Evolutionary conservation across 352 stramenopile genomes (phyloP).

Genomic region (Phytophthora vignae): DNA sequence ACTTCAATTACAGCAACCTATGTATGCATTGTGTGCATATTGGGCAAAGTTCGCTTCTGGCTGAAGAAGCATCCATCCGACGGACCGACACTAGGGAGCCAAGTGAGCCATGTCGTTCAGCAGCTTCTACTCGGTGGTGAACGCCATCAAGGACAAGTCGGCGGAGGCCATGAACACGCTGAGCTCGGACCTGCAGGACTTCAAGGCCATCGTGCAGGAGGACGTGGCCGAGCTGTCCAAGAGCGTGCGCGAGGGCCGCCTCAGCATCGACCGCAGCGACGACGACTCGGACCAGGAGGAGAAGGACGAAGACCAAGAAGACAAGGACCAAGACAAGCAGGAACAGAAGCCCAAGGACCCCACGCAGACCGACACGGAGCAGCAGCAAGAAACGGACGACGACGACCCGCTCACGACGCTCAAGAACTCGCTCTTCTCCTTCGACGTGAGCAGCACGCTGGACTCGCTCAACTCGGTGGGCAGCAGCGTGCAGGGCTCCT

Average conservation of each 20-base stretch:
- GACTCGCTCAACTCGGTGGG: constrained; percentile 51
- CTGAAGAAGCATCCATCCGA: not conserved
- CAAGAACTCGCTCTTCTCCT: constrained; percentile 67
- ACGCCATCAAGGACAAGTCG: constrained; percentile 64
- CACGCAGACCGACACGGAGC: not conserved
- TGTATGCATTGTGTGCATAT: not conserved
- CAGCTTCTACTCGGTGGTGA: constrained; percentile 60
- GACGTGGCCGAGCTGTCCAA: constrained; percentile 72
- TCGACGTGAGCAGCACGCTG: constrained; percentile 43
- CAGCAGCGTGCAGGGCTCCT: constrained; percentile 30
- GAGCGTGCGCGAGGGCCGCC: constrained; percentile 53
- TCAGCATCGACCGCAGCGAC: constrained; percentile 46
- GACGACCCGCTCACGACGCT: constrained; percentile 26
- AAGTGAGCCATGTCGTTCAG: constrained; percentile 51
- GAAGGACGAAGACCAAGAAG: constrained; percentile 6
- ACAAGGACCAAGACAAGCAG: constrained; percentile 15
- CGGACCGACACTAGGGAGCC: not conserved
- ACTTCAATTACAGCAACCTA: not conserved
- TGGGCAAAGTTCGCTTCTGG: not conserved
- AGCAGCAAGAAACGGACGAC: constrained; percentile 9
- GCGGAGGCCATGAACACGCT: constrained; percentile 78
- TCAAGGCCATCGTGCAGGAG: constrained; percentile 73
- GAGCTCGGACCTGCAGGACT: constrained; percentile 77
- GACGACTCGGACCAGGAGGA: constrained; percentile 32
- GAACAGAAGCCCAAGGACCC: constrained; percentile 8